These are phyloP conservation scores for Schoenoplectus tabernaemontani DNA, from an alignment of 202 grass and related monocot genomes.

Conservation along the genomic window DNA sequence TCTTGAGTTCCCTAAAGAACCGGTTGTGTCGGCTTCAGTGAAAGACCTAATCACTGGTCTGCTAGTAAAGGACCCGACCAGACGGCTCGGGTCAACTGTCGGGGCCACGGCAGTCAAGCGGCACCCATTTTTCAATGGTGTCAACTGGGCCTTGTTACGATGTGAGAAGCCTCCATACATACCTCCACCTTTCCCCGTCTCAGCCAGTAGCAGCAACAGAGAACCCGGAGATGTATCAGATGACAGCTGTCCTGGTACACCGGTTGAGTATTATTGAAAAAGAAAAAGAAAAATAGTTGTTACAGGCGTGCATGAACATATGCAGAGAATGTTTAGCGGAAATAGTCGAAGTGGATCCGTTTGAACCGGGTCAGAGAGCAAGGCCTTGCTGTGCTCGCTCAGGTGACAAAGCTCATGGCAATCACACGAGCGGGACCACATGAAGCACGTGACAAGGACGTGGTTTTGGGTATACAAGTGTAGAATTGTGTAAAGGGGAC, in stretches of 20 bases:
- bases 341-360: background rate
- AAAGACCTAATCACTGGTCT: slow-evolving; percentile 52
- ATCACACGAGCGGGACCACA: slow-evolving; percentile 15
- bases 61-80: slow-evolving; percentile 64
- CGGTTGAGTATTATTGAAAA: slow-evolving; percentile 87
- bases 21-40: slow-evolving; percentile 34
- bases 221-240: slow-evolving; percentile 36
- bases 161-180: slow-evolving; percentile 64
- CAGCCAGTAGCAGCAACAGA: background rate
- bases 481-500: background rate
- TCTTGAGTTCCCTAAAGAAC: slow-evolving; percentile 79
- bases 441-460: slow-evolving; percentile 4
- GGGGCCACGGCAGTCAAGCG: slow-evolving; percentile 73
- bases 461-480: background rate
- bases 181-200: slow-evolving; percentile 38
- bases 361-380: slow-evolving; percentile 9
- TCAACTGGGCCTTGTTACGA: slow-evolving; percentile 80
- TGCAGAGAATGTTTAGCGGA: background rate
- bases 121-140: slow-evolving; percentile 62
- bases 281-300: background rate
- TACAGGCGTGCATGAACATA: background rate
- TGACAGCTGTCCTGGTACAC: slow-evolving; percentile 74
- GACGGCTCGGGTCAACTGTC: slow-evolving; percentile 50
- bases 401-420: background rate
- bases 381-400: background rate